Conservation (phyloP, 371 early-diverging fungal genomes). For the Coemansia sp. region DNA sequence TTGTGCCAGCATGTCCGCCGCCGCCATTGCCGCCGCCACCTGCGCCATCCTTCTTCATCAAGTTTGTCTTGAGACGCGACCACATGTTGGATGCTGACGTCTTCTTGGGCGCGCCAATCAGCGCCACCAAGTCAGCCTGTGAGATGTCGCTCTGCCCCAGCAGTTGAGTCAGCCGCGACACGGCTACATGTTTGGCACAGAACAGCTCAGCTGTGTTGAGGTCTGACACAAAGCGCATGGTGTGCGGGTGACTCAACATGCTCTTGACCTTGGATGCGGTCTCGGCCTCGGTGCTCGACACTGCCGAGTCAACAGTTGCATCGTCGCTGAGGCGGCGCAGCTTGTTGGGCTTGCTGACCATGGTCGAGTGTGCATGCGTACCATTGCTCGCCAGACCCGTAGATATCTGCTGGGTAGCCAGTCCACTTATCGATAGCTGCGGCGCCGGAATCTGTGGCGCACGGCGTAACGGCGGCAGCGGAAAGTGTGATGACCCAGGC, state of each 20-base stretch:
- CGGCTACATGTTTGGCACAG: conserved; percentile 83
- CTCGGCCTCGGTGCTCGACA: conserved; percentile 23
- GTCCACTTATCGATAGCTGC: conserved; percentile 10
- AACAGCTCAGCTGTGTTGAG: conserved; percentile 79
- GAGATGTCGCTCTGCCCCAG: conserved; percentile 71
- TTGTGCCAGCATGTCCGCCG: conserved; percentile 17
- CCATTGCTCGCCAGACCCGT: conserved; percentile 3
- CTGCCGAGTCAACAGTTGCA: conserved; percentile 7
- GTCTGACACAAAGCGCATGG: conserved; percentile 70
- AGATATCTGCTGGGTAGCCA: conserved; percentile 15
- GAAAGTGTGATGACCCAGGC: conserved; percentile 7
- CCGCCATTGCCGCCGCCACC: conserved; percentile 20
- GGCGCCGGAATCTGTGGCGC: conserved; percentile 26
- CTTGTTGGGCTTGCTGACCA: conserved; percentile 30
- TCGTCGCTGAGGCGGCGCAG: conserved; percentile 42
- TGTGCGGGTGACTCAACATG: conserved; percentile 51
- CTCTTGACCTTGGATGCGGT: conserved; percentile 38
- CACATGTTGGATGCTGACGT: conserved; percentile 47
- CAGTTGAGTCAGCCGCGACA: conserved; percentile 69
- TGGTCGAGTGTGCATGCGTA: background rate
- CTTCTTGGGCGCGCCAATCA: conserved; percentile 58
- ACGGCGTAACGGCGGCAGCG: conserved; percentile 26
- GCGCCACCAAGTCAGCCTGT: conserved; percentile 71
- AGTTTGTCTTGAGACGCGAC: conserved; percentile 52
- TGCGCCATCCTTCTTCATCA: conserved; percentile 51